Evolutionary conservation across 345 rosid species (phyloP), one percentile per base, ranked within the genome.

Genomic region (Eucalyptus dawsonii): DNA sequence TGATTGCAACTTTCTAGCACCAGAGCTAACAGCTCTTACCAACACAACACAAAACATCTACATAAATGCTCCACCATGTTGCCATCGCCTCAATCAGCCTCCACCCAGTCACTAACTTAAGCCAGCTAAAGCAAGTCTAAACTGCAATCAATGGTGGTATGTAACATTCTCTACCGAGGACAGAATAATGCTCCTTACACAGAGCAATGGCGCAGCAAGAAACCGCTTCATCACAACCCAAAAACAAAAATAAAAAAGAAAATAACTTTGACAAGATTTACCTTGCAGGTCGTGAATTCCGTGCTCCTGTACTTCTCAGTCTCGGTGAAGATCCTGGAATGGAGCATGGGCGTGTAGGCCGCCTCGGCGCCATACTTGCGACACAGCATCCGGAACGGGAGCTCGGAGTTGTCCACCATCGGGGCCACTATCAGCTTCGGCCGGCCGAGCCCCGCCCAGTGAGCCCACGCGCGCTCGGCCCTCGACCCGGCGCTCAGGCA

Each of bases 321-420:
- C 94, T 97, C 99, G 1, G 91, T 93, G 91, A 98, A 97, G 65
- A 96, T 95, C 90, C 99, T 91, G 5, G 99, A 97, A 93, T 98
- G 99, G 81, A 98, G 91, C 99, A 98, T 98, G 9, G 99, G 99
- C 25, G 99, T 96, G 67, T 97, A 97, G 10, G 99, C 99, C 50
- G 98, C 99, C 45, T 94, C 93, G 45, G 99, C 99, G 14, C 99
- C 99, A 88, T 95, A 97, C 93, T 96, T 96, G 51, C 96, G 94
- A 37, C 99, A 98, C 12, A 98, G 99, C 97, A 98, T 92, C 86
- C 99, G 92, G 93, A 97, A 97, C 27, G 99, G 99, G 19, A 98
- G 96, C 95, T 96, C 99, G 11, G 99, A 98, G 91, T 98, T 98
- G 89, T 98, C 99, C 86, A 97, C 99, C 99, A 98, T 97, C n/a